Percentiles rank a stretch among this genome's conserved stretches.
These are phyloP conservation scores for Fusarium compactum DNA, from an alignment of 2,329 filamentous ascomycete genomes.

Conservation along the genomic window DNA sequence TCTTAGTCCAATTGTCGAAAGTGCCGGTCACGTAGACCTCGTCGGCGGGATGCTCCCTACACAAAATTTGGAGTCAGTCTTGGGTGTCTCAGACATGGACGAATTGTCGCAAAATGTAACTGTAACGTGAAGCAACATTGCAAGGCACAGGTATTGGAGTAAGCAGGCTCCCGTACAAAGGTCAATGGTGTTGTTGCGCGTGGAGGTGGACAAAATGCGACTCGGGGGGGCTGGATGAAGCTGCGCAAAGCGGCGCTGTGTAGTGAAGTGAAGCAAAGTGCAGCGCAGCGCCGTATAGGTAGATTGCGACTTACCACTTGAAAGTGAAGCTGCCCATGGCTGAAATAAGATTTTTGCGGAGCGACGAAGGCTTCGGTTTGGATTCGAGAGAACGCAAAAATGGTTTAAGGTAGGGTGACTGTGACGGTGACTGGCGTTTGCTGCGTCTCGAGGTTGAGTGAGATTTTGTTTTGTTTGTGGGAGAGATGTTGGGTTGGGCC, in stretches of 20 bases:
- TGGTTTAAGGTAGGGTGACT: constrained; percentile 25
- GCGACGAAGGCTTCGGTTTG: constrained; percentile 26
- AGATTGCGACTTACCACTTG: constrained; percentile 69
- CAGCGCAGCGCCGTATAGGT: not conserved
- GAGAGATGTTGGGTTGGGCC: constrained; percentile 43
- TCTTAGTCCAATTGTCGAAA: constrained; percentile 95
- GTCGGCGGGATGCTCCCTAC: constrained; percentile 84
- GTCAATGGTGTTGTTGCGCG: constrained; percentile 27
- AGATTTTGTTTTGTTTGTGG: constrained; percentile 40
- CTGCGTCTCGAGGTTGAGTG: constrained; percentile 34
- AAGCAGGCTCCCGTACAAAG: constrained; percentile 24
- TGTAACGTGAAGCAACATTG: constrained; percentile 20
- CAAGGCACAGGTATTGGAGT: constrained; percentile 5
- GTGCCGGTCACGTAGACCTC: constrained; percentile 96
- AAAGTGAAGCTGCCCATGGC: constrained; percentile 77
- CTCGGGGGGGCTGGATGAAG: constrained; percentile 4
- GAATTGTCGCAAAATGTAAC: constrained; percentile 18
- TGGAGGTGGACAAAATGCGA: constrained; percentile 21
- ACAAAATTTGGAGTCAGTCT: constrained; percentile 41
- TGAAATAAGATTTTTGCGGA: constrained; percentile 41
- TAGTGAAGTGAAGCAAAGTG: constrained; percentile 27
- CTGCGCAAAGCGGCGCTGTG: constrained; percentile 14
- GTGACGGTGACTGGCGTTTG: constrained; percentile 19
- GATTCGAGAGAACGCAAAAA: constrained; percentile 23
- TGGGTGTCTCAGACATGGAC: constrained; percentile 42